Percentiles rank a stretch among this genome's conserved stretches.
Conservation (phyloP, 768 basidiomycete species). For the Tricholomella constricta region DNA sequence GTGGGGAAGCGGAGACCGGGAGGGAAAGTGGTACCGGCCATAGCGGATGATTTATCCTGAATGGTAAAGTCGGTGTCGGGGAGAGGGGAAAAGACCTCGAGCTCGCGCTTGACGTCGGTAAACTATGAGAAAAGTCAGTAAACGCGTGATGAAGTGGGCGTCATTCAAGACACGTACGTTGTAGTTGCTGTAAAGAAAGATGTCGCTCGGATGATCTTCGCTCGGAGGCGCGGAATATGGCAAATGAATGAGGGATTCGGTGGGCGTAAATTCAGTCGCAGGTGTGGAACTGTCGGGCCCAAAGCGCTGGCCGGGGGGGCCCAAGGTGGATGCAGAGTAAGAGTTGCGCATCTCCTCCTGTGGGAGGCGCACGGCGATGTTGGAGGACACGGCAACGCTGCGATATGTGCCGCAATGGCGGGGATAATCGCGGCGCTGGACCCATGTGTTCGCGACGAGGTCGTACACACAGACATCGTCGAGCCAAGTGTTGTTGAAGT, state of each 20-base stretch:
- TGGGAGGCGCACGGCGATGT: constrained; percentile 65
- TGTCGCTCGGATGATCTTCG: constrained; percentile 79
- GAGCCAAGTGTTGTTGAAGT: constrained; percentile 90
- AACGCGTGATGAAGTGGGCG: constrained; percentile 4
- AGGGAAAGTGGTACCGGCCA: constrained; percentile 82
- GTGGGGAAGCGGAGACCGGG: constrained; percentile 97
- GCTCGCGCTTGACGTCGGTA: constrained; percentile 92
- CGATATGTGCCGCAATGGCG: constrained; percentile 98
- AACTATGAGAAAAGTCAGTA: constrained; percentile 51
- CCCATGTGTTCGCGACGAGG: constrained; percentile 71
- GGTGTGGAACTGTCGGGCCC: constrained; percentile 44
- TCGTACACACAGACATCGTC: constrained; percentile 94
- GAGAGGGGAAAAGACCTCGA: constrained; percentile 87
- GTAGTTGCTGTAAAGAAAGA: constrained; percentile 94
- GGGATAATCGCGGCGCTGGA: constrained; percentile 77
- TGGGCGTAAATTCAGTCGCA: constrained; percentile 51
- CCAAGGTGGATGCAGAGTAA: constrained; percentile 45
- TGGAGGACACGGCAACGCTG: constrained; percentile 83
- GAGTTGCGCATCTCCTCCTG: constrained; percentile 56
- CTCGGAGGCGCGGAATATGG: constrained; percentile 76
- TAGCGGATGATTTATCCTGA: constrained; percentile 75
- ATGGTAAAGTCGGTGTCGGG: constrained; percentile 77
- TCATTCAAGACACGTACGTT: constrained; percentile 58
- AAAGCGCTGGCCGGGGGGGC: constrained; percentile 62
- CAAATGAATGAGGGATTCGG: constrained; percentile 65